Conservation (phyloP, 2,329 filamentous ascomycete genomes). For the Tolypocladium tundrense region DNA sequence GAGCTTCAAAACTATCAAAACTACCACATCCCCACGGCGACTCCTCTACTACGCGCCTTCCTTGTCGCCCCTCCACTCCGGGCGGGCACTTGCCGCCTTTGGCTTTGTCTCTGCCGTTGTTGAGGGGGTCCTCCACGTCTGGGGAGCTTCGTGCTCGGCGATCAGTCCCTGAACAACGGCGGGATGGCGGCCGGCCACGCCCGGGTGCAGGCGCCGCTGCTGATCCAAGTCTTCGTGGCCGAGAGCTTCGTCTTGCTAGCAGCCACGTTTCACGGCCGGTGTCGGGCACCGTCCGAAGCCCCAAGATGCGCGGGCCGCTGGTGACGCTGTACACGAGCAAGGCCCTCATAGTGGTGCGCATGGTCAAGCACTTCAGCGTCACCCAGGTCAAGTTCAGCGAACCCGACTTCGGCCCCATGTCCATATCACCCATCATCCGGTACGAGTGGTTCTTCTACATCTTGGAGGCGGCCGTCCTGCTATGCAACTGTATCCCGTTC, state of each 20-base stretch:
- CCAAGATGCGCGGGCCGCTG: background rate
- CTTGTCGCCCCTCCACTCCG: slow-evolving; percentile 39
- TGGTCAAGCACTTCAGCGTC: slow-evolving; percentile 49
- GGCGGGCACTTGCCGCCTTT: slow-evolving; percentile 34
- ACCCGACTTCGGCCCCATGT: slow-evolving; percentile 23
- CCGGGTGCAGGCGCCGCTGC: slow-evolving; percentile 39
- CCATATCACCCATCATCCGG: slow-evolving; percentile 34
- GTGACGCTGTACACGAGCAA: slow-evolving; percentile 40
- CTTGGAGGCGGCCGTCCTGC: slow-evolving; percentile 45
- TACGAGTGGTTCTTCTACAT: slow-evolving; percentile 52
- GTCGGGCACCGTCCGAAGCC: background rate
- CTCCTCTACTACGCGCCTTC: slow-evolving; percentile 48
- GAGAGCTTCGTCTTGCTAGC: slow-evolving; percentile 37
- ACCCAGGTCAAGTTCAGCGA: slow-evolving; percentile 26
- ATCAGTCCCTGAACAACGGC: slow-evolving; percentile 26
- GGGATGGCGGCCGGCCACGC: slow-evolving; percentile 30
- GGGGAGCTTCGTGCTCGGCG: slow-evolving; percentile 36
- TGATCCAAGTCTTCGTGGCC: slow-evolving; percentile 45
- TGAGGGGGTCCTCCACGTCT: slow-evolving; percentile 31
- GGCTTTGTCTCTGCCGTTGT: slow-evolving; percentile 34
- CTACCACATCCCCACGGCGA: slow-evolving; percentile 50
- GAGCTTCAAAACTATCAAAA: slow-evolving; percentile 32
- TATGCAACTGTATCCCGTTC: slow-evolving; percentile 37
- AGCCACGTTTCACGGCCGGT: background rate
- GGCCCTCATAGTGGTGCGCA: slow-evolving; percentile 36